Evolutionary conservation across 805 yeast species (phyloP).

Genomic region (Metschnikowia shivogae): DNA sequence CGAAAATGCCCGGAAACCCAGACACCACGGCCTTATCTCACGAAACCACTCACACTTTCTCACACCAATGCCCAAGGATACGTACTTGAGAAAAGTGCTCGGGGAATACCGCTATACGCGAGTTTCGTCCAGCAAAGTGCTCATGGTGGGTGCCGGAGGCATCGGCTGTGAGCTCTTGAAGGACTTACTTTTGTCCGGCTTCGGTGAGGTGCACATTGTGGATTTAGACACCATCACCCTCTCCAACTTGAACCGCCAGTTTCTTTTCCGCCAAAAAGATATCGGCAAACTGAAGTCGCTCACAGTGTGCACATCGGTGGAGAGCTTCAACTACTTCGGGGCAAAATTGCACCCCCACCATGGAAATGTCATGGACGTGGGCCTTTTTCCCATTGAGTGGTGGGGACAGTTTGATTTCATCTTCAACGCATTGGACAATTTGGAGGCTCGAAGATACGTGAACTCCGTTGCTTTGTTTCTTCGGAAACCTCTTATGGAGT

Average conservation of each 20-base stretch:
- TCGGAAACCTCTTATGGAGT: constrained; percentile 76
- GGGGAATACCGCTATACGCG: constrained; percentile 32
- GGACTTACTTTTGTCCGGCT: constrained; percentile 71
- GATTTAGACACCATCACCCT: constrained; percentile 94
- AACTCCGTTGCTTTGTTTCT: constrained; percentile 76
- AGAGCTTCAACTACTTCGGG: constrained; percentile 55
- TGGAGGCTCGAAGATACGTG: constrained; percentile 88
- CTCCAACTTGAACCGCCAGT: constrained; percentile 89
- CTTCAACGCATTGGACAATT: constrained; percentile 90
- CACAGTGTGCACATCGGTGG: constrained; percentile 82
- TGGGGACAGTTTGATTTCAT: constrained; percentile 66
- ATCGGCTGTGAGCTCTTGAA: constrained; percentile 91
- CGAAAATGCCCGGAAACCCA: not conserved
- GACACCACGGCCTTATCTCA: not conserved
- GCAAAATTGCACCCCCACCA: constrained; percentile 73
- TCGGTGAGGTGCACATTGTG: constrained; percentile 85
- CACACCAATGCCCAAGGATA: constrained; percentile 33
- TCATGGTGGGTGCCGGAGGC: constrained; percentile 95
- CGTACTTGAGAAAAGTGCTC: constrained; percentile 42
- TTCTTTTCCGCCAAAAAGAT: constrained; percentile 82
- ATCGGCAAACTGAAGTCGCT: constrained; percentile 83
- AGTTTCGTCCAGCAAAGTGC: constrained; percentile 47
- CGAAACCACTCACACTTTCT: constrained; percentile 1
- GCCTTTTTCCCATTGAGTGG: constrained; percentile 70
- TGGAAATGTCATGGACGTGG: constrained; percentile 81